Percentiles rank a stretch among this genome's conserved stretches.
Conservation (phyloP, 129 eudicot genomes). For the Saussurea involucrata region DNA sequence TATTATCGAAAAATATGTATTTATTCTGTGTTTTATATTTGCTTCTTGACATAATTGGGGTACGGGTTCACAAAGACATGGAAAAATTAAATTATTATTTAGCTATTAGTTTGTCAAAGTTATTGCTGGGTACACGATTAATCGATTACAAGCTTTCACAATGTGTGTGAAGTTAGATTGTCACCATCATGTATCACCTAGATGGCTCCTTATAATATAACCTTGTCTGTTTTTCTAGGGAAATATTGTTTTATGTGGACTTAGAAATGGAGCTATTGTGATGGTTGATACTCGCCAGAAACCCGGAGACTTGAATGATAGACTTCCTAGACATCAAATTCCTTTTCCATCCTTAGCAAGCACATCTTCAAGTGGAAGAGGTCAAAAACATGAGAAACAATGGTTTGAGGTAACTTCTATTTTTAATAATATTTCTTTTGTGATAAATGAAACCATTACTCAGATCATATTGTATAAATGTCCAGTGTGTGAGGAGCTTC, state of each 20-base stretch:
- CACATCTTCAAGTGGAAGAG: slow-evolving; percentile 22
- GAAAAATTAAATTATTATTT: neutral
- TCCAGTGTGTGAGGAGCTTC: no score
- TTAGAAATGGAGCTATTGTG: slow-evolving; percentile 82
- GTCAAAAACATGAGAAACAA: slow-evolving; percentile 31
- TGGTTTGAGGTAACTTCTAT: slow-evolving; percentile 50
- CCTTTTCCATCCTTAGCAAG: slow-evolving; percentile 23
- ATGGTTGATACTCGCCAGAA: slow-evolving; percentile 70
- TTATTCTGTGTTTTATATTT: neutral
- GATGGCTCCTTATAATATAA: neutral
- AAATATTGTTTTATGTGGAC: slow-evolving; percentile 63
- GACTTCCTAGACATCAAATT: slow-evolving; percentile 47
- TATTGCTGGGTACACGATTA: neutral
- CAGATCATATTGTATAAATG: no score
- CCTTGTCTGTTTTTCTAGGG: slow-evolving; percentile 39
- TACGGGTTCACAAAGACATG: neutral
- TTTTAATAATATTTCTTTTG: neutral
- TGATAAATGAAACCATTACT: no score
- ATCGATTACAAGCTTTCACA: neutral
- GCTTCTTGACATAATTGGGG: neutral
- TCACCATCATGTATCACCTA: neutral
- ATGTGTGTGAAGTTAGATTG: neutral
- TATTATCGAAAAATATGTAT: neutral
- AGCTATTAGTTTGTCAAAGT: neutral
- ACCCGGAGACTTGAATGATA: slow-evolving; percentile 35